Conservation (phyloP, 2,329 filamentous ascomycete genomes). For the Venturia effusa region DNA sequence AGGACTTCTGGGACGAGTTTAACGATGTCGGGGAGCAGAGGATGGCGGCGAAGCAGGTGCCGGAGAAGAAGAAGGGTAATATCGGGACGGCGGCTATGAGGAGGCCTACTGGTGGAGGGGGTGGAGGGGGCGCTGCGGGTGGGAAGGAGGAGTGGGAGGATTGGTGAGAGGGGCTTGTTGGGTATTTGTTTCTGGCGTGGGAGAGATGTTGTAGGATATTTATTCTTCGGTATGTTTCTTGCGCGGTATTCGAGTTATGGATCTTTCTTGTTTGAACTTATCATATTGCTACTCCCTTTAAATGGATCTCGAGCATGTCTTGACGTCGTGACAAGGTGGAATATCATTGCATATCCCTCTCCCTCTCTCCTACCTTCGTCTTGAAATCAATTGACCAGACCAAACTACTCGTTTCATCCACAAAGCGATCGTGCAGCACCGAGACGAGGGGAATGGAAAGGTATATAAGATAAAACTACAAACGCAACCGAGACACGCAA, state of each 20-base stretch:
- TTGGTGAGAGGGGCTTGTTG: constrained; percentile 27
- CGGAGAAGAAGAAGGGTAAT: constrained; percentile 33
- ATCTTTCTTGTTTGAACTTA: background rate
- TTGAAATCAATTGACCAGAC: too few relatives aligned
- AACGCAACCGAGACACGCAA: too few relatives aligned
- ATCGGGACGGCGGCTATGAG: constrained; percentile 54
- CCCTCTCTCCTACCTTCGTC: too few relatives aligned
- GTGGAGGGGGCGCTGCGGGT: constrained; percentile 15
- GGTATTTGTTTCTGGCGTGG: too few relatives aligned
- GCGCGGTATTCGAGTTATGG: background rate
- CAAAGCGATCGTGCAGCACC: too few relatives aligned
- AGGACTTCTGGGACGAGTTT: constrained; percentile 41
- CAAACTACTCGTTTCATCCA: too few relatives aligned
- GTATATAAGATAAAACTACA: too few relatives aligned
- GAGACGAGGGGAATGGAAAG: too few relatives aligned
- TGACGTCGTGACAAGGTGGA: too few relatives aligned
- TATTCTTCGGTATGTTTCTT: background rate
- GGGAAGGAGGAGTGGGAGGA: constrained; percentile 41
- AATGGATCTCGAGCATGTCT: too few relatives aligned
- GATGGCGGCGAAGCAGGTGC: constrained; percentile 16
- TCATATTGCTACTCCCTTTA: too few relatives aligned
- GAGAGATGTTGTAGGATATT: background rate
- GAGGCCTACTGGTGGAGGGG: constrained; percentile 15
- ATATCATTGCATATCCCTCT: too few relatives aligned
- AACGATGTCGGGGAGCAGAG: constrained; percentile 20